These are phyloP conservation scores for Trematosphaeria pertusa DNA, from an alignment of 2,329 filamentous ascomycete genomes.

Conservation along the genomic window DNA sequence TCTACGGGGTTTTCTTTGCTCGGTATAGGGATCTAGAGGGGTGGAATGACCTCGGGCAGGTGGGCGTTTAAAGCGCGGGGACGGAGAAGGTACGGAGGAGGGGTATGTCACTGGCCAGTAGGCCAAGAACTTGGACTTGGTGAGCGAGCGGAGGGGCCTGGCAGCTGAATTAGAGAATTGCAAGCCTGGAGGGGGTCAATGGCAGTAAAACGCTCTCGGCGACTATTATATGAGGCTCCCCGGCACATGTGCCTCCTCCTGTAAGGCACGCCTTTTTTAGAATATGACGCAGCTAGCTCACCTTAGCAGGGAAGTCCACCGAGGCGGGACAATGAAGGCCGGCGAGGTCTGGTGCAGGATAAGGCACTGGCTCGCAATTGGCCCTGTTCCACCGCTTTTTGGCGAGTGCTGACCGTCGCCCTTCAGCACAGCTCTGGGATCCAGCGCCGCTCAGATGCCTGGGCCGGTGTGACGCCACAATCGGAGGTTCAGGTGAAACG, in stretches of 20 bases:
- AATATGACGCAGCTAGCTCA: constrained; percentile 33
- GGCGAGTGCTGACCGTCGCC: background rate
- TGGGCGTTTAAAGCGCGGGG: background rate
- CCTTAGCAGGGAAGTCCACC: constrained; percentile 17
- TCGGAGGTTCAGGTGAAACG: constrained; percentile 12
- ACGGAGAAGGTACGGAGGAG: background rate
- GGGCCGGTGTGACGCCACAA: constrained; percentile 5
- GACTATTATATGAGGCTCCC: constrained; percentile 11
- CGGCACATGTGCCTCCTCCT: constrained; percentile 3
- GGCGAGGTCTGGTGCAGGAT: constrained; percentile 23
- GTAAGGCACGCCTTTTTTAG: constrained; percentile 16
- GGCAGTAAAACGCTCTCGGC: background rate
- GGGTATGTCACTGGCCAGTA: background rate
- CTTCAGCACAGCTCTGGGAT: background rate
- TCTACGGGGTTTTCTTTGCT: background rate
- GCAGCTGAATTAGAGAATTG: constrained; percentile 5
- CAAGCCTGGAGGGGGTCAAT: constrained; percentile 7
- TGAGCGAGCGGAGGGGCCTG: constrained; percentile 3
- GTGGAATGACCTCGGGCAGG: background rate
- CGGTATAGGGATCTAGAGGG: background rate
- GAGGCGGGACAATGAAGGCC: background rate
- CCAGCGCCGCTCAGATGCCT: constrained; percentile 6
- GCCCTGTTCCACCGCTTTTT: constrained; percentile 41
- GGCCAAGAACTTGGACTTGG: background rate
- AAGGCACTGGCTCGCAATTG: constrained; percentile 38